These are phyloP conservation scores for Saxophila tyrrhenica DNA, from an alignment of 495 filamentous ascomycete genomes.

Conservation along the genomic window DNA sequence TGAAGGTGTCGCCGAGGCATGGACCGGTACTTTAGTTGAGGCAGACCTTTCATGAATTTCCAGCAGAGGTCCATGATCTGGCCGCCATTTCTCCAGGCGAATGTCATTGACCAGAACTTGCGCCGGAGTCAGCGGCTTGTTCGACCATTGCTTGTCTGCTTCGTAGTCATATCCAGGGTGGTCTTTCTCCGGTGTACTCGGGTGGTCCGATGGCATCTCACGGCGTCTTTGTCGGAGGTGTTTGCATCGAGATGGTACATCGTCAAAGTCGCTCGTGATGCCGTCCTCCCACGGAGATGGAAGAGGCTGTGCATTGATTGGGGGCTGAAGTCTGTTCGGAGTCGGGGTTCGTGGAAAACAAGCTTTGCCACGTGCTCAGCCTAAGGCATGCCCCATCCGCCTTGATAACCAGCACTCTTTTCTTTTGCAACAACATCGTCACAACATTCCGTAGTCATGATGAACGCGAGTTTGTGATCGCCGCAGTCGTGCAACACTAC, in stretches of 20 bases:
- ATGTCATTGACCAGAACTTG: constrained; percentile 32
- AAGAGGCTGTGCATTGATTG: too few relatives aligned
- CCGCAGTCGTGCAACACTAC: not conserved
- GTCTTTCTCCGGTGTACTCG: not conserved
- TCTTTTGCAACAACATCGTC: too few relatives aligned
- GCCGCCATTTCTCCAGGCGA: constrained; percentile 17
- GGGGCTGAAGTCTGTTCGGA: too few relatives aligned
- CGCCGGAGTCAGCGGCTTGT: constrained; percentile 25
- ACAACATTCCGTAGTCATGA: too few relatives aligned
- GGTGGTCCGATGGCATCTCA: not conserved
- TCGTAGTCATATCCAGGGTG: not conserved
- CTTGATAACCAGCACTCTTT: too few relatives aligned
- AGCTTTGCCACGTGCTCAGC: too few relatives aligned
- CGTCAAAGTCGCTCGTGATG: too few relatives aligned
- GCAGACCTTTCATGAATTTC: constrained; percentile 26
- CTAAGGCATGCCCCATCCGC: too few relatives aligned
- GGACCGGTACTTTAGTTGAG: constrained; percentile 23
- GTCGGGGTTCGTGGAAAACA: too few relatives aligned
- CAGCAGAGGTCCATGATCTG: constrained; percentile 21
- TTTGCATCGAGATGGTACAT: not conserved
- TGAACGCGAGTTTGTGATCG: too few relatives aligned
- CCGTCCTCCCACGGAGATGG: too few relatives aligned
- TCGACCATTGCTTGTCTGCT: constrained; percentile 19
- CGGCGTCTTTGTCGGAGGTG: not conserved
- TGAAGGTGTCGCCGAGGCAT: not conserved